A percentile compares a stretch with the other conserved stretches of the same genome.
Evolutionary conservation across 345 rosid genomes (phyloP).

Genomic region (Salix viminalis): DNA sequence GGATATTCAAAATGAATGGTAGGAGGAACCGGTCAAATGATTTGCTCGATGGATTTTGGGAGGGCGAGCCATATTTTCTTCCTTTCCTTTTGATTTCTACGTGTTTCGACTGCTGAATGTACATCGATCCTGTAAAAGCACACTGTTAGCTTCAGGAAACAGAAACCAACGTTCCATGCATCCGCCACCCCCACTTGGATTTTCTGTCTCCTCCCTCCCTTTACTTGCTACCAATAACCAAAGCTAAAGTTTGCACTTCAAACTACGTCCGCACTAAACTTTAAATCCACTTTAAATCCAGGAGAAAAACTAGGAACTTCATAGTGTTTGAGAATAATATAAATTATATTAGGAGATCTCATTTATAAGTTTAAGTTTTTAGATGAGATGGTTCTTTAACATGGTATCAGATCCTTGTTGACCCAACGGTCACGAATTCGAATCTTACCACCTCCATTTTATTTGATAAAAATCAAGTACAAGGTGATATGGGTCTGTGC

Average conservation of each 20-base stretch:
- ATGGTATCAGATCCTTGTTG: no score
- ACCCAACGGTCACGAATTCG: no score
- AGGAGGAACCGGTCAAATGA: neutral
- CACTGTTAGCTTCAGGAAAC: slow-evolving; percentile 17
- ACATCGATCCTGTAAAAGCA: slow-evolving; percentile 2
- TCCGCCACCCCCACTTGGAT: slow-evolving; percentile 26
- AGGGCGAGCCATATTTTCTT: slow-evolving; percentile 3
- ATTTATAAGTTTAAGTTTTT: no score
- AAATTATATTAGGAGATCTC: accelerated
- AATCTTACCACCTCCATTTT: no score
- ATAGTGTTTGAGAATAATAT: no score
- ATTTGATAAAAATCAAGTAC: no score
- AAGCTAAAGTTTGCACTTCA: neutral
- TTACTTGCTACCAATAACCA: neutral
- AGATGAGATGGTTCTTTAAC: no score
- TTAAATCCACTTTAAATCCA: neutral
- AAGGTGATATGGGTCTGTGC: no score
- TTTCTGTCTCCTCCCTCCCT: slow-evolving; percentile 16
- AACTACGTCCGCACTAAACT: neutral
- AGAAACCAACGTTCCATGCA: slow-evolving; percentile 16
- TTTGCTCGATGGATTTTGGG: neutral
- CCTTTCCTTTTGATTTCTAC: slow-evolving; percentile 1
- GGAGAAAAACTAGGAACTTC: no score
- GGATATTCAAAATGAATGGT: neutral
- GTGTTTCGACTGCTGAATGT: neutral